Evolutionary conservation across 1,139 yeast species (phyloP).

Genomic region (Yamadazyma sp.): DNA sequence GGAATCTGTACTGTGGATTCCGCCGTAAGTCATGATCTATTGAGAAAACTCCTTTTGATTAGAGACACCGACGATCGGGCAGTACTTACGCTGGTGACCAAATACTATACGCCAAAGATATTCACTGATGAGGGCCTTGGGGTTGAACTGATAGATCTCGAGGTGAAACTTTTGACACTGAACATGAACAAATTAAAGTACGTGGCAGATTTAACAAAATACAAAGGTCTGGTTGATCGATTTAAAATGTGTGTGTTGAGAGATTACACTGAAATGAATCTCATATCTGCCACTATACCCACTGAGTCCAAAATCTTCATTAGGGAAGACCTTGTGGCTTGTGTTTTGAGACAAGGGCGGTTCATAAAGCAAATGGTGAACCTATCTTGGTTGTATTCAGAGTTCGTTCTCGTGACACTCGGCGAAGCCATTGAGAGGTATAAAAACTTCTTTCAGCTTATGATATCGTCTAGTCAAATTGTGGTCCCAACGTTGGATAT

Average conservation of each 20-base stretch:
- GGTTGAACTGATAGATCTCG: too few relatives aligned
- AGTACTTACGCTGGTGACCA: neutral
- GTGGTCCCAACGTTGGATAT: constrained; percentile 42
- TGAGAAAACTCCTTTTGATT: neutral
- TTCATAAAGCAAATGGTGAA: constrained; percentile 33
- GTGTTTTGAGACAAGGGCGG: constrained; percentile 32
- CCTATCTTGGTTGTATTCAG: constrained; percentile 30
- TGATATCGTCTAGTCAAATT: constrained; percentile 9
- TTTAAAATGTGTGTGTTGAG: constrained; percentile 1
- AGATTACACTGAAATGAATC: constrained; percentile 6
- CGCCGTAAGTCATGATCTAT: neutral
- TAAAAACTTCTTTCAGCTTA: constrained; percentile 23
- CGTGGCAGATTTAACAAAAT: neutral
- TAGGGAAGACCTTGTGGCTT: constrained; percentile 34
- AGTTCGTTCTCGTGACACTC: constrained; percentile 20
- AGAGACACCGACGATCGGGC: neutral
- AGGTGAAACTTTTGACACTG: too few relatives aligned
- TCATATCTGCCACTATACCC: constrained; percentile 4
- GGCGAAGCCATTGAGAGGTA: constrained; percentile 25
- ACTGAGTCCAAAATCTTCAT: constrained; percentile 11
- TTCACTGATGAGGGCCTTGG: neutral
- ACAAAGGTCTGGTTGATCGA: neutral
- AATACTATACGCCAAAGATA: neutral
- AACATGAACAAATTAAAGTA: too few relatives aligned
- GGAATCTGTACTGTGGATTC: neutral